Conservation (phyloP, 1,284 basidiomycete genomes). For the Microbotryum silenes-acaulis region DNA sequence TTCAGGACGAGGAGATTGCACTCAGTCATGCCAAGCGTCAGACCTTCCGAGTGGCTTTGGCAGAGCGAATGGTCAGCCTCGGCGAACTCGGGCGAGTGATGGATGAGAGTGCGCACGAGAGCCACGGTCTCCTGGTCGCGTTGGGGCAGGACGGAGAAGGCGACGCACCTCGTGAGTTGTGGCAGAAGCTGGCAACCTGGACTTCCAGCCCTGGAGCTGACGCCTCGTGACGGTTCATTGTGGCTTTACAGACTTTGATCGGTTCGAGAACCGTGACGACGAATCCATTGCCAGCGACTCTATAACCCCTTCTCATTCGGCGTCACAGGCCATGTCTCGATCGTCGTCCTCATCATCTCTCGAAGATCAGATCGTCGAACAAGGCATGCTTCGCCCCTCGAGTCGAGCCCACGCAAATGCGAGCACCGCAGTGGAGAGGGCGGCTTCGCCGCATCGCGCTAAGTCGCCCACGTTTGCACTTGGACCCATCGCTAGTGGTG, state of each 20-base stretch:
- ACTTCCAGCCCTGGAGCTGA: background rate
- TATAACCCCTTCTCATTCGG: conserved; percentile 42
- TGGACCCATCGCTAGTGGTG: background rate
- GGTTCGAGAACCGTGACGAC: conserved; percentile 8
- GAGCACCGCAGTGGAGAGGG: background rate
- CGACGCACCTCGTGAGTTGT: conserved; percentile 22
- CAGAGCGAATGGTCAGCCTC: conserved; percentile 42
- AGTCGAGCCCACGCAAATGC: no score
- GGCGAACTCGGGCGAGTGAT: conserved; percentile 42
- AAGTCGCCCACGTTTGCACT: background rate
- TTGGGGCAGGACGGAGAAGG: conserved; percentile 34
- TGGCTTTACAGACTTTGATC: conserved; percentile 10
- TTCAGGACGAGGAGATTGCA: conserved; percentile 40
- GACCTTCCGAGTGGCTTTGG: conserved; percentile 44
- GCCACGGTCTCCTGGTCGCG: conserved; percentile 39
- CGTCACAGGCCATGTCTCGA: conserved; percentile 38
- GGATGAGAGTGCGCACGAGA: conserved; percentile 41
- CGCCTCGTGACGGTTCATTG: background rate
- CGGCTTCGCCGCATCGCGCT: background rate
- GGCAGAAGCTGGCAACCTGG: conserved; percentile 16
- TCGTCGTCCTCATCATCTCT: conserved; percentile 26
- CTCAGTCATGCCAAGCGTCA: conserved; percentile 42
- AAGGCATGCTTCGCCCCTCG: no score
- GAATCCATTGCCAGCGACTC: conserved; percentile 35
- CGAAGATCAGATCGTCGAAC: conserved; percentile 16